Evolutionary conservation across 179 eudicot species (phyloP), one percentile per base, ranked within the genome.

Genomic region (Vitellaria paradoxa): DNA sequence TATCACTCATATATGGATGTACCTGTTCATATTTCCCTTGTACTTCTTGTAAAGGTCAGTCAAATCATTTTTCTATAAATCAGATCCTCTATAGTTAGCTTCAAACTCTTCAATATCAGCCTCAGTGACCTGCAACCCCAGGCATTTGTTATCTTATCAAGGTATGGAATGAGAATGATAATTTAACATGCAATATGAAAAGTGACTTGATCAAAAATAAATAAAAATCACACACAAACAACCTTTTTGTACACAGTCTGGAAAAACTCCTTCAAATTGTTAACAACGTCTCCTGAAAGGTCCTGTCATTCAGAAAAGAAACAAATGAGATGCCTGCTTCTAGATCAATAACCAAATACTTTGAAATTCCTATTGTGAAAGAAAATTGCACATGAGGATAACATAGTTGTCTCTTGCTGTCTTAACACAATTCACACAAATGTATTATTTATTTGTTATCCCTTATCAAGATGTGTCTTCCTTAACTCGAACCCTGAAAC

Each of bases 21-120:
- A 93, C 99, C 89, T 96, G 63, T 86, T 87, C 99, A 96, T 93
- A 73, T 92, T 85, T 74, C 99, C 99, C 91, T 88, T 93, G 85
- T 57, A 87, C 83, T 89, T 84, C 60, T 86, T 88, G 87, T 86
- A 93, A 24, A 93, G 89, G 67, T 87, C 85, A 80, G 91, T 83
- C 84, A 96, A 81, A 82, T 93, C 99, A 23, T 81, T 92, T 80
- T 89, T 93, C 88, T 96, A 98, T 3, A 93, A 84, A 74, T 90
- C 96, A 72, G 99, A 96, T 70, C 98, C 99, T 78, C 98, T 90
- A 76, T 96, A 96, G 75, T 91, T 90, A 80, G 97, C 98, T 87
- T 90, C 93, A 85, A 96, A 96, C 88, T 96, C 97, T 75, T 96
- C 99, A 82, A 96, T 92, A 81, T 96, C 99, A 68, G 90, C 92